Evolutionary conservation across 257 asterid species (phyloP), one percentile per base, ranked within the genome.

Genomic region (Fraxinus anomala): DNA sequence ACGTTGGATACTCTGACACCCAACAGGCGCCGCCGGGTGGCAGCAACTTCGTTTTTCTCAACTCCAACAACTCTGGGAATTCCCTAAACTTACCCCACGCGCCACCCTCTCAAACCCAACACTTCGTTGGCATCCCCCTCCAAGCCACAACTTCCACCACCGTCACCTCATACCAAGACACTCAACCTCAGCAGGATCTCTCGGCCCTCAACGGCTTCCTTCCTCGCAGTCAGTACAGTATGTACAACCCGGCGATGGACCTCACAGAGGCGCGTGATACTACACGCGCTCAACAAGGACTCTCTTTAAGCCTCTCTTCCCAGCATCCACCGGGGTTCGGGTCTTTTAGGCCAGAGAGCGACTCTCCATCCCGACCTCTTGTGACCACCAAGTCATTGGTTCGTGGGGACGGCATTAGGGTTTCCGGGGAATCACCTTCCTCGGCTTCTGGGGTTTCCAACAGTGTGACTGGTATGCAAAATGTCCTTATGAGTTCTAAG

Each of bases 291-390:
- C 97, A 82, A 81, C 96, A 88, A 73, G 92, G 94, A 0, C 92
- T 93, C 1, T 91, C 97, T 16, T 33, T 95, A 71, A 91, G 91
- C 83, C 91, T 95, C 5, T 89, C 96, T 9, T 91, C 98, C 0
- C 94, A 92, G 75, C 97, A 91, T 30, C 89, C 82, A 0, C 85
- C 69, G 7, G 69, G 69, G 6, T 82, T 73, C 4, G 84, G 85
- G 68, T 72, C 82, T 3, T 86, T 86, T 13, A 61, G 73, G 77
- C 65, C 76, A 1, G 89, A 82, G 21, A 69, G 85, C 7, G 86
- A 83, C 40, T 6, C 37, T 51, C 74, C 83, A 12, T 72, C 79
- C 7, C 87, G 79, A 74, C 42, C 82, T 9, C 24, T 77, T 14
- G 47, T 69, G 34, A 56, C 80, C 10, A 23, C 79, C 40, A 73